Evolutionary conservation across 2,329 filamentous ascomycete genomes (phyloP).

Genomic region (Tolypocladium tundrense): DNA sequence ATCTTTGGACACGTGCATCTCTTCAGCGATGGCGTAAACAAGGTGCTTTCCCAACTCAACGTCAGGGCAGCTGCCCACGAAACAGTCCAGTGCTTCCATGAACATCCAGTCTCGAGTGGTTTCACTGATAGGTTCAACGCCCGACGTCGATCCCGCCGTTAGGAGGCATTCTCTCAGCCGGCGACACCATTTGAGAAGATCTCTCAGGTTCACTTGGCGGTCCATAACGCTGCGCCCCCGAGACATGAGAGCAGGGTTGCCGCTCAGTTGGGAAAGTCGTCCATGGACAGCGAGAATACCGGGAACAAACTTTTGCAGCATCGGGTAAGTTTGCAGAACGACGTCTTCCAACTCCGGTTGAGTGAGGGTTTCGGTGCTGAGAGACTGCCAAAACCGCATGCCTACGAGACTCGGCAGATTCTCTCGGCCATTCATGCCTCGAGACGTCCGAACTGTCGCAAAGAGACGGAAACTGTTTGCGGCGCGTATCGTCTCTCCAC

Average conservation of each 20-base stretch:
- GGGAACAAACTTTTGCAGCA: constrained; percentile 52
- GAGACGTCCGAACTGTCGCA: constrained; percentile 75
- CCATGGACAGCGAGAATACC: constrained; percentile 51
- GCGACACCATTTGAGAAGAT: constrained; percentile 86
- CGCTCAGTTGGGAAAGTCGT: constrained; percentile 39
- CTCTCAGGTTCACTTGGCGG: constrained; percentile 57
- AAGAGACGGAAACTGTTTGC: constrained; percentile 81
- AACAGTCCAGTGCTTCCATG: constrained; percentile 87
- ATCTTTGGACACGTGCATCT: constrained; percentile 78
- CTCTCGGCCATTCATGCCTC: constrained; percentile 56
- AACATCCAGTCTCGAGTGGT: constrained; percentile 74
- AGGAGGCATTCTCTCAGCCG: constrained; percentile 59
- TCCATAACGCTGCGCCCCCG: constrained; percentile 32
- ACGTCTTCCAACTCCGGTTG: constrained; percentile 65
- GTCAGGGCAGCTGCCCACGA: constrained; percentile 70
- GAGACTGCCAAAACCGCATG: constrained; percentile 71
- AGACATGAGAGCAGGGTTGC: constrained; percentile 26
- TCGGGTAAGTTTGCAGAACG: constrained; percentile 58
- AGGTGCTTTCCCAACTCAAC: constrained; percentile 48
- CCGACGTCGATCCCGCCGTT: constrained; percentile 50
- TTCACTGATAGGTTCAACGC: constrained; percentile 62
- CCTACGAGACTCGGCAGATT: constrained; percentile 69
- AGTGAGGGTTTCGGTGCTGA: constrained; percentile 58
- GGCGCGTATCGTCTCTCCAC: constrained; percentile 76
- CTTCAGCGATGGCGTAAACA: constrained; percentile 65